phyloP scores from a whole-genome alignment of 2,329 filamentous ascomycete species.

The Diplodia mutila region DNA sequence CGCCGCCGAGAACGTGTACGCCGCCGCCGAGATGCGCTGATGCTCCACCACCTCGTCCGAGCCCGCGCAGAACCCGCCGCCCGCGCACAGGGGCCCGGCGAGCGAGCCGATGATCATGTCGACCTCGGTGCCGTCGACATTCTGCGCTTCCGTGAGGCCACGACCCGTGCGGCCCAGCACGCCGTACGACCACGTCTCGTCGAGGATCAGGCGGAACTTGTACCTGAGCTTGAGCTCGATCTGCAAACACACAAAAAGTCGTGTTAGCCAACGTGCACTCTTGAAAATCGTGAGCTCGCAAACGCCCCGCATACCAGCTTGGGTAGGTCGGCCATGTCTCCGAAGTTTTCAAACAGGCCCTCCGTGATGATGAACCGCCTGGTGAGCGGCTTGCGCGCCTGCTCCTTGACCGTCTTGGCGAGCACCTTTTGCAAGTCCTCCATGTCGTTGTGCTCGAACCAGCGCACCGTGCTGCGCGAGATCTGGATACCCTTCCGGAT shows the following conservation, averaged over 20 bases:
- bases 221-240: constrained; percentile 93
- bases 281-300: background rate
- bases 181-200: constrained; percentile 97
- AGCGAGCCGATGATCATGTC: constrained; percentile 98
- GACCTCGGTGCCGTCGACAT: constrained; percentile 88
- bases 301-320: constrained; percentile 66
- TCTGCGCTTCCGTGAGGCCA: constrained; percentile 93
- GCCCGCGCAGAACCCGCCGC: constrained; percentile 94
- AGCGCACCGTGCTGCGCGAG: constrained; percentile 84
- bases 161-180: constrained; percentile 89
- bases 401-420: constrained; percentile 83
- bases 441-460: constrained; percentile 97
- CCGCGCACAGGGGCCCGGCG: constrained; percentile 85
- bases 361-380: constrained; percentile 95
- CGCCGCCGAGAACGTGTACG: constrained; percentile 95
- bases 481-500: constrained; percentile 95
- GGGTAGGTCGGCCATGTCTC: constrained; percentile 82
- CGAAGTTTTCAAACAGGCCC: constrained; percentile 87
- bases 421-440: constrained; percentile 86
- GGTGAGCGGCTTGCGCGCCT: constrained; percentile 84
- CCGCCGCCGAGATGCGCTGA: constrained; percentile 87
- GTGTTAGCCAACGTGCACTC: background rate
- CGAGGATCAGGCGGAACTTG: constrained; percentile 96
- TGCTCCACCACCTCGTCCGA: constrained; percentile 91
- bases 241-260: constrained; percentile 48